Conservation (phyloP, 441 rosid species). For the Erodium texanum region DNA sequence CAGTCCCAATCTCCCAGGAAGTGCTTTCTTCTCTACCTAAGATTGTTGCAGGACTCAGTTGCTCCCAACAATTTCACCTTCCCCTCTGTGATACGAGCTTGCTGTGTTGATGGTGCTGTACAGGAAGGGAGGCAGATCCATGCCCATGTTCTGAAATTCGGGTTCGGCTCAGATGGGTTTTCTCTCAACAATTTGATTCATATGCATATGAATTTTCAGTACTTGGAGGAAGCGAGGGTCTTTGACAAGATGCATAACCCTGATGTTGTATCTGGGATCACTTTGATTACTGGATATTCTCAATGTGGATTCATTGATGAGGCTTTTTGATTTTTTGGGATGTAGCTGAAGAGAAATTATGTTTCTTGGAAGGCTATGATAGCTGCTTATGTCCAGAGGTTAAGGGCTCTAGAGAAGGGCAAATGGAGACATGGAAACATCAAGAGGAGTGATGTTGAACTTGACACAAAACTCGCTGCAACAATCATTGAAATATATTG, state of each 20-base stretch:
- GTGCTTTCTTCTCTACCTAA: constrained; percentile 29
- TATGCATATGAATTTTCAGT: constrained; percentile 29
- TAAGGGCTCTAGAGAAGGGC: constrained; percentile 25
- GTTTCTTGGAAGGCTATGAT: constrained; percentile 32
- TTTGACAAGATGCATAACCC: constrained; percentile 18
- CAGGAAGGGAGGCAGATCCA: constrained; percentile 36
- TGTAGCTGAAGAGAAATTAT: constrained; percentile 26
- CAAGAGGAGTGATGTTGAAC: constrained; percentile 18
- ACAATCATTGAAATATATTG: constrained; percentile 31
- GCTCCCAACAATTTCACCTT: constrained; percentile 34
- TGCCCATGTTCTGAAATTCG: constrained; percentile 37
- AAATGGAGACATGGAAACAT: constrained; percentile 25
- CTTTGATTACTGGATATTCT: constrained; percentile 28
- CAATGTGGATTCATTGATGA: constrained; percentile 23
- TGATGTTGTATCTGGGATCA: constrained; percentile 31
- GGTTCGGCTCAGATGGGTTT: constrained; percentile 27
- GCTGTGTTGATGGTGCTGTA: constrained; percentile 14
- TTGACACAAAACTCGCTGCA: constrained; percentile 26
- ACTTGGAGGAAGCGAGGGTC: constrained; percentile 24
- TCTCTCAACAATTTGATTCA: constrained; percentile 35
- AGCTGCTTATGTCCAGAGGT: constrained; percentile 30
- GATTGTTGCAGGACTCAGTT: constrained; percentile 27
- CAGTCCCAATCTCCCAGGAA: constrained; percentile 14
- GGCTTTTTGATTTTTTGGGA: constrained; percentile 24
- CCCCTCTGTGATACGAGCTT: constrained; percentile 33